phyloP scores from a whole-genome alignment of 108 stramenopile species.

The Skeletonema tropicum region DNA sequence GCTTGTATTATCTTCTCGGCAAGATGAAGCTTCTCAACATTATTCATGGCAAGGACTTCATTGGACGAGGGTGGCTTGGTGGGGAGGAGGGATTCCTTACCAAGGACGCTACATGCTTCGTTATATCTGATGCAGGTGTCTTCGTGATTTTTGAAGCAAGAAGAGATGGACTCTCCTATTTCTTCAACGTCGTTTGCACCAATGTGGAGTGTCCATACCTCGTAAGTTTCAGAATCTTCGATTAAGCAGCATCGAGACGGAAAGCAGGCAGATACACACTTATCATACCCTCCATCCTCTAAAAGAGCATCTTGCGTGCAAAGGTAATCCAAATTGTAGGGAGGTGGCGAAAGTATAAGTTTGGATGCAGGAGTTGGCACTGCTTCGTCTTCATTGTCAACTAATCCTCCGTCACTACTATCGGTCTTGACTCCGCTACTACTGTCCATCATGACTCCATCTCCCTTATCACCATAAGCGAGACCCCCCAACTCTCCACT shows the following conservation, averaged over 20 bases:
- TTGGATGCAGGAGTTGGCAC: neutral
- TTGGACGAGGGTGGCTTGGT: neutral
- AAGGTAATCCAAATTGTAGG: neutral
- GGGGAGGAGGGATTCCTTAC: slow-evolving; percentile 1
- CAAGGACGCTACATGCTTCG: slow-evolving; percentile 7
- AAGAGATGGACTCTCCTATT: slow-evolving; percentile 11
- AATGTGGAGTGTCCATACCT: slow-evolving; percentile 8
- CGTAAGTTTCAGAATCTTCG: neutral
- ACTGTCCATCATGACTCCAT: neutral
- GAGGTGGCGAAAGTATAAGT: neutral
- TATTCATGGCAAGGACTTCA: slow-evolving; percentile 11
- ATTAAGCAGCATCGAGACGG: slow-evolving; percentile 13
- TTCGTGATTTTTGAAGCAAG: neutral
- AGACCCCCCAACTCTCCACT: neutral
- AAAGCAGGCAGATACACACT: slow-evolving; percentile 9
- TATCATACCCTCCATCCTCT: slow-evolving; percentile 10
- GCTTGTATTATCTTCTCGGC: slow-evolving; percentile 23
- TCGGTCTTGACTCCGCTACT: neutral
- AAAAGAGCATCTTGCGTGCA: slow-evolving; percentile 6
- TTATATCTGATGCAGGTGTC: slow-evolving; percentile 9
- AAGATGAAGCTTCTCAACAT: slow-evolving; percentile 11
- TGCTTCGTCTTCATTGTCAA: neutral
- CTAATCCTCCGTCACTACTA: neutral
- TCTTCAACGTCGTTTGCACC: neutral
- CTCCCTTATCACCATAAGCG: neutral